Percentiles rank a stretch among this genome's conserved stretches.
Evolutionary conservation across 1,284 basidiomycete genomes (phyloP).

Genomic region (Cutaneotrichosporon sp.): DNA sequence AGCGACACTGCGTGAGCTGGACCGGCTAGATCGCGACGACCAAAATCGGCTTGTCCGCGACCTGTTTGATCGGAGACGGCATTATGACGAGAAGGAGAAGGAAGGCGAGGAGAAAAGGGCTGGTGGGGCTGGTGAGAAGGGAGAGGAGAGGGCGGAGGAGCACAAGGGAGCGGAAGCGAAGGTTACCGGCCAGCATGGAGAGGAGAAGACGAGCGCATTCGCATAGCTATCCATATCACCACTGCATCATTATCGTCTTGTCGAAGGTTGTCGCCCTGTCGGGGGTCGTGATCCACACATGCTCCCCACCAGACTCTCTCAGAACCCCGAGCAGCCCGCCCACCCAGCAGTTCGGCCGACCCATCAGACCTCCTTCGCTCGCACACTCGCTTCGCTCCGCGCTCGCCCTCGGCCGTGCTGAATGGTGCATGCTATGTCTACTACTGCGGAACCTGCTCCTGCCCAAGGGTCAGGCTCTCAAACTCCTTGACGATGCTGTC

Average conservation of each 20-base stretch:
- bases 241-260: neutral
- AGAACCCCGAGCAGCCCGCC: too few relatives aligned
- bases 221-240: constrained; percentile 9
- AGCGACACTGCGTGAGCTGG: neutral
- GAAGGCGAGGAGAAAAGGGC: neutral
- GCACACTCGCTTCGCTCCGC: neutral
- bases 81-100: too few relatives aligned
- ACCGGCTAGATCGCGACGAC: constrained; percentile 2
- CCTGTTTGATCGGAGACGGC: constrained; percentile 1
- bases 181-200: neutral
- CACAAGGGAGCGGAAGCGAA: neutral
- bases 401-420: neutral
- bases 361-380: too few relatives aligned
- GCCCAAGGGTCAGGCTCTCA: constrained; percentile 21
- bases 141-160: neutral
- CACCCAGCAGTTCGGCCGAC: too few relatives aligned
- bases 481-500: constrained; percentile 32
- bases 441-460: constrained; percentile 4
- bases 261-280: neutral
- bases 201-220: constrained; percentile 7
- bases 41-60: neutral
- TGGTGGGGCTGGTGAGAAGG: neutral
- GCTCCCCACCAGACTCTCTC: too few relatives aligned
- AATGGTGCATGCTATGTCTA: constrained; percentile 16
- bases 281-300: too few relatives aligned